Conservation (phyloP, 352 stramenopile genomes). For the Pythium aquatile region DNA sequence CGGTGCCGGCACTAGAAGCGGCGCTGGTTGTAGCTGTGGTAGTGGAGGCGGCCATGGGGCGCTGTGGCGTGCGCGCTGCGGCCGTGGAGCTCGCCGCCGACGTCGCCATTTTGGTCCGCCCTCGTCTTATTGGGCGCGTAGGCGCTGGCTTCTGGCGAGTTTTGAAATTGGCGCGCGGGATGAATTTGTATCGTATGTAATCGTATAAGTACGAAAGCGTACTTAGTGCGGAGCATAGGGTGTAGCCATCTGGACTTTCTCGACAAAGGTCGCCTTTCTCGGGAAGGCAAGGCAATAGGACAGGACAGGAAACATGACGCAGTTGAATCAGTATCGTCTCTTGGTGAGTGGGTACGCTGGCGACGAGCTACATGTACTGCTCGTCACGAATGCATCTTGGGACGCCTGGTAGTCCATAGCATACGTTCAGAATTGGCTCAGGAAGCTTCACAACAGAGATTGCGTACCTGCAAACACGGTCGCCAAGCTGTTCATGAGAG, state of each 20-base stretch:
- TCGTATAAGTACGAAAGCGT: constrained; percentile 4
- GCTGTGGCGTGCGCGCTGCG: constrained; percentile 11
- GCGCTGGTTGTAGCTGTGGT: background rate
- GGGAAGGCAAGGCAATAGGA: too few relatives aligned
- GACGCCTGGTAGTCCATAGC: too few relatives aligned
- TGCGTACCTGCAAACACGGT: too few relatives aligned
- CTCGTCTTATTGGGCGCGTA: background rate
- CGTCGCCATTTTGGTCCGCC: constrained; percentile 6
- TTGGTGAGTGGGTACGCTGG: too few relatives aligned
- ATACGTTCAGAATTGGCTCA: too few relatives aligned
- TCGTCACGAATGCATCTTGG: too few relatives aligned
- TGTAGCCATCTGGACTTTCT: background rate
- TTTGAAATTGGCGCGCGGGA: constrained; percentile 21
- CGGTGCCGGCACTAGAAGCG: background rate
- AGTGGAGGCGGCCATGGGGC: background rate
- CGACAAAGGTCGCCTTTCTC: background rate
- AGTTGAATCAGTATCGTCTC: too few relatives aligned
- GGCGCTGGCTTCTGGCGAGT: background rate
- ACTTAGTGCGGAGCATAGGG: background rate
- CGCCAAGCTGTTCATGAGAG: too few relatives aligned
- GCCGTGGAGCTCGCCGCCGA: background rate
- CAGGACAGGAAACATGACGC: too few relatives aligned
- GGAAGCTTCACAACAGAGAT: too few relatives aligned
- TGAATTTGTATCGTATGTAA: background rate
- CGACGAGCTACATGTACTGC: too few relatives aligned